Evolutionary conservation across 352 stramenopile species (phyloP).

Genomic region (Phytophthora pisi): DNA sequence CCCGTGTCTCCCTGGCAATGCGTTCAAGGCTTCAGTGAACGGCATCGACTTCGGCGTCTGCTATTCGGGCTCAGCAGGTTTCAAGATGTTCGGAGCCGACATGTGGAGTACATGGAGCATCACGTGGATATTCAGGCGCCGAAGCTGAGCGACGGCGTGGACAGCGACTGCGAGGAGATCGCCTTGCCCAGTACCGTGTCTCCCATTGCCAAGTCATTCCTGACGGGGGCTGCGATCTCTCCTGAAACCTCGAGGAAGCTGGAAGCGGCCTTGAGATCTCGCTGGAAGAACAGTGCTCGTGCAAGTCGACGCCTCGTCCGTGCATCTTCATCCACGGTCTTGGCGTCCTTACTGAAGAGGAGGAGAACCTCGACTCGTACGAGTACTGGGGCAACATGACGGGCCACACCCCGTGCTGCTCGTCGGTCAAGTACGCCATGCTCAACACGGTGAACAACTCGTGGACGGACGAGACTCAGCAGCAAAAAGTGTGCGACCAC

Average conservation of each 20-base stretch:
- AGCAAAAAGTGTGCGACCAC: conserved; percentile 39
- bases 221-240: conserved; percentile 24
- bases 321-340: conserved; percentile 48
- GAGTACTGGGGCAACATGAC: conserved; percentile 49
- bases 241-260: conserved; percentile 8
- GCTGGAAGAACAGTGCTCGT: conserved; percentile 13
- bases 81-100: conserved; percentile 35
- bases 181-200: conserved; percentile 16
- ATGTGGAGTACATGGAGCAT: conserved; percentile 34
- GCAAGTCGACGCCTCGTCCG: conserved; percentile 23
- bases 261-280: conserved; percentile 11
- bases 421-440: conserved; percentile 28
- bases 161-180: conserved; percentile 19
- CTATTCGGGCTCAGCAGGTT: conserved; percentile 26
- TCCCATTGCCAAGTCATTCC: conserved; percentile 17
- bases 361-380: conserved; percentile 31
- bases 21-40: conserved; percentile 37
- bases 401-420: conserved; percentile 40
- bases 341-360: conserved; percentile 31
- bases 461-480: conserved; percentile 36
- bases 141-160: not conserved
- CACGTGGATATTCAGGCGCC: conserved; percentile 18
- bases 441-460: conserved; percentile 43
- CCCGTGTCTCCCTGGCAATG: conserved; percentile 30
- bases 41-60: conserved; percentile 48